Conservation (phyloP, 2,329 filamentous ascomycete genomes). For the Xylariaceae sp. region DNA sequence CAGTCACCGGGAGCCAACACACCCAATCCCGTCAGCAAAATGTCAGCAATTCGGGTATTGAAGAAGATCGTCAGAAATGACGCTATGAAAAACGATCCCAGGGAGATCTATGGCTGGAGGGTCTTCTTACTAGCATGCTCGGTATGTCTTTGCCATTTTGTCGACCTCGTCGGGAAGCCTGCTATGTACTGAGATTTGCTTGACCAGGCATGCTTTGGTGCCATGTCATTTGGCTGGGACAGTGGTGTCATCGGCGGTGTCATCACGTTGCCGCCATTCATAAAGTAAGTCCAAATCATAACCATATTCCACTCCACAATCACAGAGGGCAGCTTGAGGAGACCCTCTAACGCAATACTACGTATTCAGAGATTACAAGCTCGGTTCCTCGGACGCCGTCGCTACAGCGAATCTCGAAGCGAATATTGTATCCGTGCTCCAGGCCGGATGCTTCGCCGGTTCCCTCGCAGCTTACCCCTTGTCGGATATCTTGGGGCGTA, state of each 20-base stretch:
- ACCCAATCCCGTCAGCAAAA: constrained; percentile 15
- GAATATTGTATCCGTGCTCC: constrained; percentile 58
- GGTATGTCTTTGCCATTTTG: constrained; percentile 28
- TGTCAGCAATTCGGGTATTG: constrained; percentile 26
- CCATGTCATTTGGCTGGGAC: constrained; percentile 55
- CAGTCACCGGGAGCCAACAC: background rate
- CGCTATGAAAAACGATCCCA: constrained; percentile 60
- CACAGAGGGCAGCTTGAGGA: background rate
- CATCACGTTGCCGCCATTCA: constrained; percentile 53
- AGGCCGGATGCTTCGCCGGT: constrained; percentile 38
- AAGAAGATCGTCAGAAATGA: constrained; percentile 48
- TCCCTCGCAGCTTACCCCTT: constrained; percentile 44
- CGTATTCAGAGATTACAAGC: constrained; percentile 44
- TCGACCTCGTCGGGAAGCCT: background rate
- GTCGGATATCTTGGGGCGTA: constrained; percentile 50
- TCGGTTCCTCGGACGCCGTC: constrained; percentile 37
- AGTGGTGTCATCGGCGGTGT: constrained; percentile 64
- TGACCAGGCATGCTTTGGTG: constrained; percentile 39
- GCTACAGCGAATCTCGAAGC: constrained; percentile 51
- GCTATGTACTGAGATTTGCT: background rate
- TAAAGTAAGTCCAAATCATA: constrained; percentile 36
- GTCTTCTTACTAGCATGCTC: constrained; percentile 60
- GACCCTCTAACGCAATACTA: constrained; percentile 9
- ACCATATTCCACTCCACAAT: background rate
- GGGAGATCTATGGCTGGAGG: constrained; percentile 65